Base-by-base conservation (phyloP, 768 basidiomycete species). In the Mrakia frigida region DNA sequence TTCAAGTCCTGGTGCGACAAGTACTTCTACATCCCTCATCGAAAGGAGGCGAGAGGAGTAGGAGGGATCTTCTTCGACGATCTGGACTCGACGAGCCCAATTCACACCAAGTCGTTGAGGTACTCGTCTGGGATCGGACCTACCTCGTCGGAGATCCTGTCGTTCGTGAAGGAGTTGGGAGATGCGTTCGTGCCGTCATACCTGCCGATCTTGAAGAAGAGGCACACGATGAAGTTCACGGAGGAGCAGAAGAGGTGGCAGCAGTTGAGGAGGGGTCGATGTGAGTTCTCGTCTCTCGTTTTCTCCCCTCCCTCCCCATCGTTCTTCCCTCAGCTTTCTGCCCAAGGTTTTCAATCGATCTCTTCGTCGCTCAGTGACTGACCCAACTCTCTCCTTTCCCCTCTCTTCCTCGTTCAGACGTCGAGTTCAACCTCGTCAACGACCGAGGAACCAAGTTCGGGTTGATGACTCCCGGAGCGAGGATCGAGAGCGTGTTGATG, bases 21-120 rank as follows among this genome's bases (percentile, higher is more conserved):
- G 82, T 99, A 99, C 85, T 99, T 99, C 84, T 90, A 87, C 83
- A 91, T 98, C 81, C 87, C 92, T 25, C 97, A 98, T 83, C 89
- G 97, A 16, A 82, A 84, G 41, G 97, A 98, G 85, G 84, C 89
- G 2, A 88, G 97, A 61, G 97, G 97, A 6, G 84, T 99, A 69
- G 97, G 97, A 43, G 97, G 97, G 0, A 85, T 99, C 74, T 98
- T 98, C 86, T 96, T 98, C 81, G 97, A 98, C 82, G 97, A 99
- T 82, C 88, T 98, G 7, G 83, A 82, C 13, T 79, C 81, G 75
- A 89, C 87, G 79, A 86, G 86, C 70, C 87, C 87, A 46, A 81
- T 83, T n/a, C 80, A 83, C 73, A 39, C 21, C 7, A 84, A 85
- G 0, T 46, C 73, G 25, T 31, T 59, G 18, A 52, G 56, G 41